These are phyloP conservation scores for Saccharomyces hybrid DNA, from an alignment of 1,139 yeast genomes.

Conservation along the genomic window DNA sequence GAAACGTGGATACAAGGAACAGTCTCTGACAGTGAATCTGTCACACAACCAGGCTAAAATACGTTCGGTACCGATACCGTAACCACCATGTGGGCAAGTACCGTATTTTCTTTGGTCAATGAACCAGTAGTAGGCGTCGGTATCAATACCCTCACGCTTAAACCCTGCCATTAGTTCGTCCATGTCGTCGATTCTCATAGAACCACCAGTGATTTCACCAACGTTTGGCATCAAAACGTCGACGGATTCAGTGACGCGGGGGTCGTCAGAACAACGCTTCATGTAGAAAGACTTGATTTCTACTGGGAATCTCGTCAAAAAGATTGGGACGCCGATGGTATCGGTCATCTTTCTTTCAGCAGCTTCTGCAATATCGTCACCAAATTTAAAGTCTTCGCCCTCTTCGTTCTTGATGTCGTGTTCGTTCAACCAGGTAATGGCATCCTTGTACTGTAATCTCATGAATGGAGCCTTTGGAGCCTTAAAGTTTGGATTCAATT, in stretches of 20 bases:
- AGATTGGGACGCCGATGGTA: constrained; percentile 82
- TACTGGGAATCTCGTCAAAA: constrained; percentile 90
- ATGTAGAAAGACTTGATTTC: constrained; percentile 97
- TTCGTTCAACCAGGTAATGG: constrained; percentile 94
- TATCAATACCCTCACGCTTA: constrained; percentile 82
- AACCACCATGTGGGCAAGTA: constrained; percentile 98
- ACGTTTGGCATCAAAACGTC: constrained; percentile 98
- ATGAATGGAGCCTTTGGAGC: constrained; percentile 81
- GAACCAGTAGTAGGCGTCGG: constrained; percentile 87
- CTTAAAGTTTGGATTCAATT: constrained; percentile 84
- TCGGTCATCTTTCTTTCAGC: constrained; percentile 99
- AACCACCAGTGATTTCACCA: constrained; percentile 97
- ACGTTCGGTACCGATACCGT: constrained; percentile 97
- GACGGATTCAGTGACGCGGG: constrained; percentile 93
- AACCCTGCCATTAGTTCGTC: constrained; percentile 85
- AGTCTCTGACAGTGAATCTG: constrained; percentile 96
- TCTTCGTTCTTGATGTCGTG: constrained; percentile 92
- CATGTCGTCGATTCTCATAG: constrained; percentile 85
- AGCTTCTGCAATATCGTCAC: constrained; percentile 99
- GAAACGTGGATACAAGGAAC: constrained; percentile 95
- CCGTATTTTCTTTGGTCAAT: constrained; percentile 95
- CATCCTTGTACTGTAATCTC: constrained; percentile 87
- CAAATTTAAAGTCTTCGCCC: constrained; percentile 84
- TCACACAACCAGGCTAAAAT: constrained; percentile 97
- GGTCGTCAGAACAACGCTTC: constrained; percentile 87